Percentiles rank a stretch among this genome's conserved stretches.
These are phyloP conservation scores for Madurella fahalii DNA, from an alignment of 2,329 filamentous ascomycete genomes.

Conservation along the genomic window DNA sequence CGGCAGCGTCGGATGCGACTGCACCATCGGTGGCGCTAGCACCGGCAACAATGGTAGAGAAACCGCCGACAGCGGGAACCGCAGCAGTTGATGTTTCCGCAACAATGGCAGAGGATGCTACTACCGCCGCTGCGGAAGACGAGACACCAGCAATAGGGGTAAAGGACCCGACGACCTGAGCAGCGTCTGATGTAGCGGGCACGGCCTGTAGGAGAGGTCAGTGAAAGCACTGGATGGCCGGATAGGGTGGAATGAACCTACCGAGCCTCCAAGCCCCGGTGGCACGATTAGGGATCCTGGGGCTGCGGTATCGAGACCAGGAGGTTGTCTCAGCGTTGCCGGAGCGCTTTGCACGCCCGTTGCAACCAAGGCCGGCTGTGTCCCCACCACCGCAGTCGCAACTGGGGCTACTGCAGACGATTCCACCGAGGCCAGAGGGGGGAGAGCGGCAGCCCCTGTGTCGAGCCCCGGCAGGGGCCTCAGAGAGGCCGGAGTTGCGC, in stretches of 20 bases:
- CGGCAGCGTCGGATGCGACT: background rate
- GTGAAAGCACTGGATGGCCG: background rate
- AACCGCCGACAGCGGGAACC: background rate
- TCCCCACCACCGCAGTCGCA: background rate
- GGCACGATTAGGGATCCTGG: constrained; percentile 1
- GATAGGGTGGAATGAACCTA: background rate
- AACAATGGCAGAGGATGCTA: background rate
- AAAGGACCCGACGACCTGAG: background rate
- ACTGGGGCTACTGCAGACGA: background rate
- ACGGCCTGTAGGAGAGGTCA: background rate
- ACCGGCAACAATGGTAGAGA: background rate
- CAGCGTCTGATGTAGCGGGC: background rate
- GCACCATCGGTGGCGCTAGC: background rate
- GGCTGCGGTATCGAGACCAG: constrained; percentile 4
- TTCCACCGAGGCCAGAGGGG: background rate
- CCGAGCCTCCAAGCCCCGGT: constrained; percentile 10
- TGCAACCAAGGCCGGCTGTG: background rate
- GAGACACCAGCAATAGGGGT: background rate
- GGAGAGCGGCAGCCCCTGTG: constrained; percentile 1
- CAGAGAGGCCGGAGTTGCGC: constrained; percentile 9
- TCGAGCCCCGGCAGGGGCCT: constrained; percentile 21
- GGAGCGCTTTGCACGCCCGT: background rate
- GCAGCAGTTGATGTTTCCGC: background rate
- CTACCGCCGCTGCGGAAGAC: background rate
- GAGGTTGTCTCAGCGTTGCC: constrained; percentile 4